These are phyloP conservation scores for Hyphopichia buzzinii DNA, from an alignment of 1,139 yeast species.

Conservation along the genomic window DNA sequence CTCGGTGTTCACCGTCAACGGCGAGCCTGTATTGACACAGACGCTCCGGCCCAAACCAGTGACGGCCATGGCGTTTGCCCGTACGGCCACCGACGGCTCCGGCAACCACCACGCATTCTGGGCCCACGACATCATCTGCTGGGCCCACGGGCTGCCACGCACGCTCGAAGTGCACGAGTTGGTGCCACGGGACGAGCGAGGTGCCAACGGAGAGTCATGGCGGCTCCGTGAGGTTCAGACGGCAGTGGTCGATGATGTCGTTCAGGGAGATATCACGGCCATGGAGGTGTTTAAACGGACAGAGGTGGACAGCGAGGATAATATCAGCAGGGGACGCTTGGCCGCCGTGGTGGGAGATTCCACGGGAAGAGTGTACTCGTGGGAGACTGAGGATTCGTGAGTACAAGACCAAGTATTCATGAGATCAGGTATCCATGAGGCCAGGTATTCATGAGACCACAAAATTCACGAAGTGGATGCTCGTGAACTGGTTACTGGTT, in stretches of 20 bases:
- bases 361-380: conserved; percentile 34
- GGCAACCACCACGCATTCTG: conserved; percentile 35
- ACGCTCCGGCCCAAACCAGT: conserved; percentile 15
- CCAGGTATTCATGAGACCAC: too few relatives aligned
- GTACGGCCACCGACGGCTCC: conserved; percentile 15
- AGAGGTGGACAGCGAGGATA: conserved; percentile 37
- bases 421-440: too few relatives aligned
- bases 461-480: too few relatives aligned
- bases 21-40: conserved; percentile 33
- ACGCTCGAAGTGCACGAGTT: conserved; percentile 28
- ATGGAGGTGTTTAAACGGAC: conserved; percentile 28
- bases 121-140: conserved; percentile 35
- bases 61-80: conserved; percentile 31
- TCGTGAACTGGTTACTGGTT: too few relatives aligned
- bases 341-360: conserved; percentile 37
- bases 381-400: conserved; percentile 11
- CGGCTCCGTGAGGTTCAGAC: conserved; percentile 17
- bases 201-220: conserved; percentile 16
- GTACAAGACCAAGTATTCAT: too few relatives aligned
- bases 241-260: conserved; percentile 10
- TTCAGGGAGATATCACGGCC: conserved; percentile 21
- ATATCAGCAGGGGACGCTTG: conserved; percentile 32
- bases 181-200: conserved; percentile 9
- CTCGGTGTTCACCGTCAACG: conserved; percentile 53
- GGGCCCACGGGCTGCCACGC: conserved; percentile 16